phyloP scores from a whole-genome alignment of 352 stramenopile genomes.

The Lagenidium sp. region DNA sequence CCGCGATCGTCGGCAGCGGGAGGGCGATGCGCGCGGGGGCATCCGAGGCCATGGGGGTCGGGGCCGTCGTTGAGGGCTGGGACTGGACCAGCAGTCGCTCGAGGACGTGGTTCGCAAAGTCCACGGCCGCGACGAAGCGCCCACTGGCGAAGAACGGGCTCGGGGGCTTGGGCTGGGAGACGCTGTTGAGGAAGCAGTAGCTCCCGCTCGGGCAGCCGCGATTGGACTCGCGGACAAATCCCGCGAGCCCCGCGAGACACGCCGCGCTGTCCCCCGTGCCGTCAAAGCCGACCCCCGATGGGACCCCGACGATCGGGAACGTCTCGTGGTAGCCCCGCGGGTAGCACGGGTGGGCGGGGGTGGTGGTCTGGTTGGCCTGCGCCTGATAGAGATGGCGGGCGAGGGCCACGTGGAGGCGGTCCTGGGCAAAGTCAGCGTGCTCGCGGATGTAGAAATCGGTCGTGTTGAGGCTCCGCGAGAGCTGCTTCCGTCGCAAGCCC shows the following conservation, averaged over 20 bases:
- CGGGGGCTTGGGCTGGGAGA: conserved; percentile 28
- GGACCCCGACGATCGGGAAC: conserved; percentile 3
- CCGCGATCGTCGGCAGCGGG: conserved; percentile 26
- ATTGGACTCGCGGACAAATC: conserved; percentile 39
- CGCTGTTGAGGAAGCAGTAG: conserved; percentile 39
- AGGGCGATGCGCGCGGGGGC: too few relatives aligned
- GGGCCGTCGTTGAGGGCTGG: too few relatives aligned
- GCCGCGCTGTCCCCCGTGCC: conserved; percentile 31
- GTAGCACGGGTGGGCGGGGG: conserved; percentile 40
- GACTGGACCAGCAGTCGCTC: conserved; percentile 7
- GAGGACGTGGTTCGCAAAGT: conserved; percentile 26
- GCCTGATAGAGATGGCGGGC: conserved; percentile 20
- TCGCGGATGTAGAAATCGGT: conserved; percentile 58
- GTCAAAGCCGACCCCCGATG: conserved; percentile 12
- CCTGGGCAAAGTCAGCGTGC: conserved; percentile 31
- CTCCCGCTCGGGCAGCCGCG: conserved; percentile 32
- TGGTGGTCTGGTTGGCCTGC: conserved; percentile 4
- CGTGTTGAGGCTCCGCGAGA: conserved; percentile 45
- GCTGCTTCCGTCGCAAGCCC: conserved; percentile 44
- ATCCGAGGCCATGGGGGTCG: too few relatives aligned
- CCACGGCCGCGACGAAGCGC: conserved; percentile 12
- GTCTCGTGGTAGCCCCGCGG: conserved; percentile 15
- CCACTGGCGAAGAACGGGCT: conserved; percentile 47
- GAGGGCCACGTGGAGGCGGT: conserved; percentile 7
- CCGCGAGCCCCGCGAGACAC: conserved; percentile 32